Evolutionary conservation across 1,139 yeast genomes (phyloP).

Genomic region (Sugiyamaella japonica): DNA sequence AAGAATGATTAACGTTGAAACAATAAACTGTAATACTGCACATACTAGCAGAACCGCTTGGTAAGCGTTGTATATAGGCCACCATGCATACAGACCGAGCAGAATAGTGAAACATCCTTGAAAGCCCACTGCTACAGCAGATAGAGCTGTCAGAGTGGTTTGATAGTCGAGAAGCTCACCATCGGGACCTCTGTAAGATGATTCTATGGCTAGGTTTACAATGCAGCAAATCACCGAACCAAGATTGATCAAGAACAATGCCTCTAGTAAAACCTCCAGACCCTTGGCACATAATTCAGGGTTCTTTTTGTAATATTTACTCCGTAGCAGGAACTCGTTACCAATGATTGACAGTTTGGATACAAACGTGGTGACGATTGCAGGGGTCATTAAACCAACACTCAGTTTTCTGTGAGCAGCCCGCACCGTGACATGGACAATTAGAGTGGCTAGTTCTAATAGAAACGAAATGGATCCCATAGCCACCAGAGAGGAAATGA

Average conservation of each 20-base stretch:
- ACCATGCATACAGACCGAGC: constrained; percentile 28
- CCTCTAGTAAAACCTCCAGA: constrained; percentile 9
- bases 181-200: constrained; percentile 5
- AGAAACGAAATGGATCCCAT: constrained; percentile 9
- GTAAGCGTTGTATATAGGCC: constrained; percentile 31
- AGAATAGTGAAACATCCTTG: constrained; percentile 24
- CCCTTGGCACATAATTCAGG: neutral
- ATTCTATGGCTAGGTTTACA: constrained; percentile 16
- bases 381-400: constrained; percentile 13
- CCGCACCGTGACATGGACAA: constrained; percentile 12
- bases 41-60: constrained; percentile 31
- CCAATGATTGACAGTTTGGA: constrained; percentile 5
- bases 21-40: constrained; percentile 32
- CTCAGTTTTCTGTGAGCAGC: constrained; percentile 1
- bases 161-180: neutral
- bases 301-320: neutral
- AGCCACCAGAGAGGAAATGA: constrained; percentile 3
- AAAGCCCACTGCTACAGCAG: constrained; percentile 21
- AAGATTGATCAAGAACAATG: constrained; percentile 13
- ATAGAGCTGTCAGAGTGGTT: constrained; percentile 20
- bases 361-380: constrained; percentile 1
- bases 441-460: constrained; percentile 9
- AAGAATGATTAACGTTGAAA: constrained; percentile 24
- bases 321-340: constrained; percentile 1
- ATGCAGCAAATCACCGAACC: constrained; percentile 15